Conservation (phyloP, 345 rosid genomes). For the Arabidopsis thaliana region TAIR10.1 NC_003070.9:1045501-1046000, state of each 20-base stretch:
- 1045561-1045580: slow-evolving; percentile 25
- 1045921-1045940: background rate
- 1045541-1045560: slow-evolving; percentile 4
- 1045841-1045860: background rate
- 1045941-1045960: background rate
- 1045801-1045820: slow-evolving; percentile 8
- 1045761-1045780: background rate
- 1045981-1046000: slow-evolving; percentile 19
- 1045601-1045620: background rate
- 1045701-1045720: background rate
- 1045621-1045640: background rate
- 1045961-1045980: slow-evolving; percentile 10
- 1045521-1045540: background rate
- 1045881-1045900: slow-evolving; percentile 5
- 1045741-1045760: background rate
- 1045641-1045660: too few species aligned
- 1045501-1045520: background rate
- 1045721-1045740: background rate
- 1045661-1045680: background rate
- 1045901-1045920: slow-evolving; percentile 20
- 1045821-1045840: slow-evolving; percentile 20
- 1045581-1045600: slow-evolving; percentile 26
- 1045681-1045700: background rate
- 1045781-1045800: background rate
- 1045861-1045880: background rate